Evolutionary conservation across 1,284 basidiomycete species (phyloP), one percentile per base, ranked within the genome.

Genomic region (Schizophyllum commune): DNA sequence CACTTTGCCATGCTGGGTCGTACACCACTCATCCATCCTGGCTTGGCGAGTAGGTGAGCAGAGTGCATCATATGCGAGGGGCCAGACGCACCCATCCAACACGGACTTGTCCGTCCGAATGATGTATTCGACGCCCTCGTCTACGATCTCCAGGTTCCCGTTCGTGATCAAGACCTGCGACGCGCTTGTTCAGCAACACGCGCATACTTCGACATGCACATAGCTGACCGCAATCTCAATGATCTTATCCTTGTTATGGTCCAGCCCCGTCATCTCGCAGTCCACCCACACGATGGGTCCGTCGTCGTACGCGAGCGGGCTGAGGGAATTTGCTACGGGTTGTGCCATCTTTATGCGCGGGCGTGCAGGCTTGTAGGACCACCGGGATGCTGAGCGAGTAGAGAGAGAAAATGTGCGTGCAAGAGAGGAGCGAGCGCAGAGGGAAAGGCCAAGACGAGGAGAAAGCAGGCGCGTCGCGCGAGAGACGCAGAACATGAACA

Each of bases 271-370:
- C 92, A 94, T 94, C 74, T 94, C 92, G 68, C 91, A 92, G 71
- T 94, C 92, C 58, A 94, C 83, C 92, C 92, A 94, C 1, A 94
- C 89, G 57, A 94, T 73, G 8, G 92, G 91, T 0, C 89, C 89
- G 19, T 83, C 79, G 5, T 75, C 68, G 55, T 78, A 81, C 61
- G 77, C 73, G 32, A 85, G 68, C 39, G 56, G 68, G 61, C 39
- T 47, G 39, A 17, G 39, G 58, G 61, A 59, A 32, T 58, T 32
- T 60, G 58, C 53, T 60, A 52, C 13, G 60, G 58, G 4, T 47
- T 47, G 39, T 47, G 39, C 39, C 39, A 47, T 47, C 13, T 13
- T 13, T 3, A 47, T 47, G 2, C 39, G 39, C 2, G 39, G 39
- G 39, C 39, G 39, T 17, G 39, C 17, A 13, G 9, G 9, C 8